These are phyloP conservation scores for Citrus hindsii DNA, from an alignment of 345 rosid genomes.

Conservation along the genomic window DNA sequence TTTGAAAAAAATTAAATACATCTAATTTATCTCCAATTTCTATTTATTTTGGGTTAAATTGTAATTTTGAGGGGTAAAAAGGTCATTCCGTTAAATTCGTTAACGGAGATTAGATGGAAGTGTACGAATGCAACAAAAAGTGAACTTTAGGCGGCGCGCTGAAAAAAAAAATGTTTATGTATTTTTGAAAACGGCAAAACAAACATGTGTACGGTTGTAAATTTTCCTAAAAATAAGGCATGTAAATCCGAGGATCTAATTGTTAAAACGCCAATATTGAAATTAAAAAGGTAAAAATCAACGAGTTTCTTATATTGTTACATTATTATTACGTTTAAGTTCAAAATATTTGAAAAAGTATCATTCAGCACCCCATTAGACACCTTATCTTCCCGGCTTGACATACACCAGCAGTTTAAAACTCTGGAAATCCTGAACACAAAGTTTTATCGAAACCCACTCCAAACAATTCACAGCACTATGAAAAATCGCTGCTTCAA, in stretches of 20 bases:
- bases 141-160: too few species aligned
- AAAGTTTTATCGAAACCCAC: background rate
- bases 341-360: background rate
- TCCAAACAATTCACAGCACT: background rate
- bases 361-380: background rate
- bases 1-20: too few species aligned
- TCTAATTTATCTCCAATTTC: too few species aligned
- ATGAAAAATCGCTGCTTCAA: conserved; percentile 5
- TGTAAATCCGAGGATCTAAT: background rate
- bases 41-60: too few species aligned
- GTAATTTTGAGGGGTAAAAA: too few species aligned
- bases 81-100: too few species aligned
- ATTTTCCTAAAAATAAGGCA: too few species aligned
- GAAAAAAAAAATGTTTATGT: too few species aligned
- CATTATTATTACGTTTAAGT: background rate
- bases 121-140: too few species aligned
- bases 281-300: background rate
- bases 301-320: background rate
- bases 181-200: too few species aligned
- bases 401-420: background rate
- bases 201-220: too few species aligned
- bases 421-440: background rate
- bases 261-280: background rate
- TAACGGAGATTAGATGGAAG: too few species aligned
- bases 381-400: background rate